phyloP scores from a whole-genome alignment of 208 protist species.

The Angomonas ambiguus region DNA sequence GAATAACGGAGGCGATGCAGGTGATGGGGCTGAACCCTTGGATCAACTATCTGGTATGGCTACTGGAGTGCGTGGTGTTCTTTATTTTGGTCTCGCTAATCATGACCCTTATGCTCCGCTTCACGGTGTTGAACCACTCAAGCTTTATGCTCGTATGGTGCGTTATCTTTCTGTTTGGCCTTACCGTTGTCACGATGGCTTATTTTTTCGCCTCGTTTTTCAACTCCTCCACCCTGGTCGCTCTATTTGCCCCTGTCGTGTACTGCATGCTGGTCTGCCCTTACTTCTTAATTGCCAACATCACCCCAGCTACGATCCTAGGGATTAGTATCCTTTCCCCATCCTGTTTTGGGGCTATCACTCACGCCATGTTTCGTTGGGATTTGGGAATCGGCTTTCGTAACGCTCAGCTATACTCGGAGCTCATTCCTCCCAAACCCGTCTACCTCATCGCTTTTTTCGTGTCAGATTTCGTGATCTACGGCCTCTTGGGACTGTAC shows the following conservation, averaged over 20 bases:
- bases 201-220: slow-evolving; percentile 61
- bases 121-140: slow-evolving; percentile 26
- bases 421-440: slow-evolving; percentile 37
- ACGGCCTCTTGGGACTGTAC: slow-evolving; percentile 62
- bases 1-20: slow-evolving; percentile 70
- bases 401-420: neutral
- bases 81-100: slow-evolving; percentile 41
- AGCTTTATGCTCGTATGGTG: slow-evolving; percentile 61
- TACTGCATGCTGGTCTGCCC: slow-evolving; percentile 25
- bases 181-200: slow-evolving; percentile 42
- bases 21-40: slow-evolving; percentile 81
- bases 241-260: slow-evolving; percentile 33
- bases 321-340: neutral
- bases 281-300: slow-evolving; percentile 17
- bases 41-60: slow-evolving; percentile 55
- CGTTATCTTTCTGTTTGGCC: slow-evolving; percentile 46
- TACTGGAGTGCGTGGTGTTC: slow-evolving; percentile 53
- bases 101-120: slow-evolving; percentile 40
- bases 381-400: neutral
- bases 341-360: neutral
- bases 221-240: too few species aligned
- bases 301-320: neutral
- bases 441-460: slow-evolving; percentile 28
- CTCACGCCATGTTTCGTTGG: neutral
- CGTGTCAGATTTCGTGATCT: slow-evolving; percentile 49